Conservation (phyloP, 441 rosid genomes). For the Gossypium gossypioides region DNA sequence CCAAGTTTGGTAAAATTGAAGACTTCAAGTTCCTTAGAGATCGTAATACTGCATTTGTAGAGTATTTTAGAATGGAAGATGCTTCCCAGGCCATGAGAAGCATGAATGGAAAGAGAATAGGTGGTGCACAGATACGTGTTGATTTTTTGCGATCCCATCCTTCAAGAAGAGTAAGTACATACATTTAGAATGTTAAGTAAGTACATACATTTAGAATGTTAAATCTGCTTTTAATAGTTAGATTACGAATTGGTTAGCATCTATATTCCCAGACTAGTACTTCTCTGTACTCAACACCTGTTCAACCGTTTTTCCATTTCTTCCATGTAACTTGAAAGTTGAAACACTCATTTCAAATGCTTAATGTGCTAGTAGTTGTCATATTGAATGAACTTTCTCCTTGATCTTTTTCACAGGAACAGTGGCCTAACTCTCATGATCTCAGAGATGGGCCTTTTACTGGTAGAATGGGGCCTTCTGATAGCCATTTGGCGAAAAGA, state of each 20-base stretch:
- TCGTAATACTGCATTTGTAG: conserved; percentile 63
- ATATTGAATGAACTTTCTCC: conserved; percentile 6
- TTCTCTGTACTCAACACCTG: not conserved
- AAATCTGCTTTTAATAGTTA: not conserved
- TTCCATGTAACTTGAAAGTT: not conserved
- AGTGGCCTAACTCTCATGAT: conserved; percentile 39
- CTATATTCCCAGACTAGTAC: not conserved
- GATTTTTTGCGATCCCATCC: conserved; percentile 74
- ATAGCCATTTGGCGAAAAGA: conserved; percentile 33
- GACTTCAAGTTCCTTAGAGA: conserved; percentile 70
- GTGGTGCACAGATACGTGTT: conserved; percentile 76
- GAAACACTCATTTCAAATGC: not conserved
- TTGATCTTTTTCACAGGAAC: conserved; percentile 45
- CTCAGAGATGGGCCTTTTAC: conserved; percentile 35
- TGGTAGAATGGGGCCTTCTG: conserved; percentile 28
- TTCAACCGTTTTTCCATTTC: not conserved
- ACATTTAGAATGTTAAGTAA: conserved; percentile 31
- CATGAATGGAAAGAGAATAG: conserved; percentile 70
- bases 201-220: conserved; percentile 20
- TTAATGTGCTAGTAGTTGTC: not conserved
- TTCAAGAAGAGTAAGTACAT: conserved; percentile 56
- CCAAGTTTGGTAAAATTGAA: conserved; percentile 66
- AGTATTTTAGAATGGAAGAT: conserved; percentile 53
- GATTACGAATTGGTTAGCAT: not conserved
- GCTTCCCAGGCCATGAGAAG: conserved; percentile 68